Evolutionary conservation across 495 filamentous ascomycete species (phyloP), one percentile per base, ranked within the genome.

Genomic region (Xylaria sp.): DNA sequence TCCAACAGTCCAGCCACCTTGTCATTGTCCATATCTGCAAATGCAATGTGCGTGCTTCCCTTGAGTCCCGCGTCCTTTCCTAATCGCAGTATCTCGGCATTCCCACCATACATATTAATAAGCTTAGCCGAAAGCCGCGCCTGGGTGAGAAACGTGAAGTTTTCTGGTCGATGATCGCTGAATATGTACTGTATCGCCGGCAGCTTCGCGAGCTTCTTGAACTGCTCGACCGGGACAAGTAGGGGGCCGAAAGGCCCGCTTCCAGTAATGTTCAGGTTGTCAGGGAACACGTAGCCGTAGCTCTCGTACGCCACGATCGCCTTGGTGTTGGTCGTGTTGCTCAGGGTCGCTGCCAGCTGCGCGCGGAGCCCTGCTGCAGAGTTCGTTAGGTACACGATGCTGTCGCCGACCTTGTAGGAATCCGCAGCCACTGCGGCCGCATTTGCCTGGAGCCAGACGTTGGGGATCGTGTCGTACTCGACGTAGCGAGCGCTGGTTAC

Each of bases 241-340:
- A 76, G 78, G 26, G 76, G 83, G 24, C 76, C 83, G 68, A 80
- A 83, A 44, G 59, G 67, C 24, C 17, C 68, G 21, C 78, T 72
- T 7, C 73, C 72, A 2, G 79, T 81, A 61, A 82, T 70, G 71
- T 80, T 80, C 43, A 71, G 61, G 40, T 75, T 82, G 71, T 84
- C 81, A 5, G 84, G 84, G 57, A 81, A 83, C 9, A 85, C 79
- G 70, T 76, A 83, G 24, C 84, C 84, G 57, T 81, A 82, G 70
- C 79, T 74, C 72, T 86, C 84, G 69, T 86, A 86, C 0, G 82
- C 76, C 3, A 86, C 84, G 58, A 85, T 86, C 24, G 78, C 84
- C 63, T 82, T 83, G 73, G 84, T 84, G 59, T 84, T 84, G 6
- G 80, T 84, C 19, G 71, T 68, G 73, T 84, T 84, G 70, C 79